Conservation (phyloP, 805 yeast genomes). For the Saccharomycopsis amapae region DNA sequence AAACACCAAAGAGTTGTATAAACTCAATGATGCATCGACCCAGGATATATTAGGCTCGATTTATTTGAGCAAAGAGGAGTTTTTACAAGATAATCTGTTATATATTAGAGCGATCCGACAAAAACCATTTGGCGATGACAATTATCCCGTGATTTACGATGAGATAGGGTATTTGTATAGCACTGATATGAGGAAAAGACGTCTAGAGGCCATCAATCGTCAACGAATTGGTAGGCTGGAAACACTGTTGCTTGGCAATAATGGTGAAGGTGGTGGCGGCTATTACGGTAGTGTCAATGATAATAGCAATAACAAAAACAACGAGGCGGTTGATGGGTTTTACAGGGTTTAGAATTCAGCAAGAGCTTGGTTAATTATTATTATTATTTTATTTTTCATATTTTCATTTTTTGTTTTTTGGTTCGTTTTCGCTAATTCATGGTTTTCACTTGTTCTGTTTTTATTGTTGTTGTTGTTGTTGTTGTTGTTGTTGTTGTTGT, state of each 20-base stretch:
- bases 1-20: conserved; percentile 13
- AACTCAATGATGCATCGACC: conserved; percentile 4
- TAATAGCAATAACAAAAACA: not conserved
- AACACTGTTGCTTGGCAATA: not conserved
- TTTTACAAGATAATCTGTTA: conserved; percentile 30
- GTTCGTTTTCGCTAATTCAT: no score
- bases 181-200: conserved; percentile 25
- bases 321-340: not conserved
- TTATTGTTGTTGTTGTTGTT: no score
- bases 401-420: not conserved
- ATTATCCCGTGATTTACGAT: conserved; percentile 36
- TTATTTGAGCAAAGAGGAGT: conserved; percentile 25
- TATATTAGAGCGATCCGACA: conserved; percentile 31
- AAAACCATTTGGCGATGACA: conserved; percentile 33
- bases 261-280: not conserved
- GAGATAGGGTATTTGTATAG: conserved; percentile 26
- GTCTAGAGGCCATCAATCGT: conserved; percentile 25
- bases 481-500: no score
- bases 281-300: not conserved
- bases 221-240: not conserved
- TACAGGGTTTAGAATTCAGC: conserved; percentile 3
- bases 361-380: not conserved
- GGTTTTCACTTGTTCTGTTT: no score
- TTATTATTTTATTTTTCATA: not conserved
- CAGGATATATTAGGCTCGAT: conserved; percentile 3